phyloP scores from a whole-genome alignment of 805 yeast genomes.

The Candida patagonica region DNA sequence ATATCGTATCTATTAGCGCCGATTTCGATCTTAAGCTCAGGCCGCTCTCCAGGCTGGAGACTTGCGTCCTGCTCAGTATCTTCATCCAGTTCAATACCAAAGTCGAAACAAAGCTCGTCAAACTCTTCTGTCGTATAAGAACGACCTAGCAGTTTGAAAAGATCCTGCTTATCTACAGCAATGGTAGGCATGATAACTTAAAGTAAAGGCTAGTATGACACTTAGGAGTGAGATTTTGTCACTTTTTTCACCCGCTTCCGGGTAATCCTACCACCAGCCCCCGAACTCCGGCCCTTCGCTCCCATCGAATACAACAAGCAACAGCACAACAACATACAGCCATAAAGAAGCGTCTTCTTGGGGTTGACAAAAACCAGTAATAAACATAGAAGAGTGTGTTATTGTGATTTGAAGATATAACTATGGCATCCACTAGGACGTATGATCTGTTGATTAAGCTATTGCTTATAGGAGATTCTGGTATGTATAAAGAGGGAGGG shows the following conservation, averaged over 20 bases:
- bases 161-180: slow-evolving; percentile 88
- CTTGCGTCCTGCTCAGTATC: slow-evolving; percentile 78
- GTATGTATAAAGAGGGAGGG: slow-evolving; percentile 20
- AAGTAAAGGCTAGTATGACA: no score
- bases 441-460: slow-evolving; percentile 89
- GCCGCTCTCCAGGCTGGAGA: slow-evolving; percentile 73
- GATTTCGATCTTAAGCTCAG: slow-evolving; percentile 93
- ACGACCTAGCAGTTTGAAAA: slow-evolving; percentile 66
- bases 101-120: slow-evolving; percentile 94
- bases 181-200: slow-evolving; percentile 98
- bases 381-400: neutral
- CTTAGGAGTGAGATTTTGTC: no score
- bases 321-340: neutral
- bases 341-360: no score
- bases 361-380: no score
- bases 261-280: no score
- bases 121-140: slow-evolving; percentile 71
- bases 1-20: slow-evolving; percentile 98
- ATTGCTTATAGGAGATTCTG: slow-evolving; percentile 87
- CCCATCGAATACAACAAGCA: neutral
- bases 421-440: slow-evolving; percentile 27
- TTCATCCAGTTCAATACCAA: slow-evolving; percentile 96
- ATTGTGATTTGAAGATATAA: neutral
- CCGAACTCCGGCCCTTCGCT: no score
- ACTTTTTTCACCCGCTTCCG: no score